Percentiles rank a stretch among this genome's conserved stretches.
These are phyloP conservation scores for Limtongozyma cylindracea DNA, from an alignment of 805 yeast genomes.

Conservation along the genomic window DNA sequence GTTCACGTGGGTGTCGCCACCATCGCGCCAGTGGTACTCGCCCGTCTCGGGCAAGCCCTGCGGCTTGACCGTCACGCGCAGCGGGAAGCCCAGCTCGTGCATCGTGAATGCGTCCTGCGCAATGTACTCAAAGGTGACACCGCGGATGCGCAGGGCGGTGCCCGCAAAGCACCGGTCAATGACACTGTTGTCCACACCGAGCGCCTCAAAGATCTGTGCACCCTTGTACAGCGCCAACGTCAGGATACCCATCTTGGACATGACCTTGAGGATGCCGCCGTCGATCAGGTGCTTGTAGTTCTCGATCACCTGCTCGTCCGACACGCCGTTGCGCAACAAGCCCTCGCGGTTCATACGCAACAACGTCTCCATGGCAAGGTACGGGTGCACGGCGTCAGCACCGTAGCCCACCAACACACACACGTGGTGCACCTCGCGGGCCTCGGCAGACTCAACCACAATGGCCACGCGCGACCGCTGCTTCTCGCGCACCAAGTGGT, in stretches of 20 bases:
- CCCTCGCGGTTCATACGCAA: constrained; percentile 67
- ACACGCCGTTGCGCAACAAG: constrained; percentile 26
- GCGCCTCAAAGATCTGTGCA: constrained; percentile 93
- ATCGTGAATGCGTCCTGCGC: constrained; percentile 91
- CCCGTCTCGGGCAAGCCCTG: constrained; percentile 78
- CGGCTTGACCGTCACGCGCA: constrained; percentile 44
- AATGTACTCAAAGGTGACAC: constrained; percentile 84
- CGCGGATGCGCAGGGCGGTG: constrained; percentile 90
- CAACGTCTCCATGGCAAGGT: constrained; percentile 75
- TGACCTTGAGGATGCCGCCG: constrained; percentile 83
- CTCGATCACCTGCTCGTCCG: constrained; percentile 33
- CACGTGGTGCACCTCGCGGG: constrained; percentile 91
- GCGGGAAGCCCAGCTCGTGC: constrained; percentile 83
- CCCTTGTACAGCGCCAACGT: constrained; percentile 97
- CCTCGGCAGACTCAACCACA: constrained; percentile 85
- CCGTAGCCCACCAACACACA: constrained; percentile 92
- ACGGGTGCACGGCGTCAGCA: constrained; percentile 90
- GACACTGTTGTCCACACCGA: constrained; percentile 88
- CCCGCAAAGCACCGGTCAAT: constrained; percentile 92
- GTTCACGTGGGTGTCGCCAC: constrained; percentile 88
- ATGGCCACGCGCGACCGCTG: constrained; percentile 90
- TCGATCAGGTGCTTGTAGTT: constrained; percentile 75
- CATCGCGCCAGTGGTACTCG: constrained; percentile 97
- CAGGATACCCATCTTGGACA: constrained; percentile 99
- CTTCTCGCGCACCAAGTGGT: constrained; percentile 83